phyloP scores from a whole-genome alignment of 2,329 filamentous ascomycete genomes.

The Nannizziopsis barbatae region DNA sequence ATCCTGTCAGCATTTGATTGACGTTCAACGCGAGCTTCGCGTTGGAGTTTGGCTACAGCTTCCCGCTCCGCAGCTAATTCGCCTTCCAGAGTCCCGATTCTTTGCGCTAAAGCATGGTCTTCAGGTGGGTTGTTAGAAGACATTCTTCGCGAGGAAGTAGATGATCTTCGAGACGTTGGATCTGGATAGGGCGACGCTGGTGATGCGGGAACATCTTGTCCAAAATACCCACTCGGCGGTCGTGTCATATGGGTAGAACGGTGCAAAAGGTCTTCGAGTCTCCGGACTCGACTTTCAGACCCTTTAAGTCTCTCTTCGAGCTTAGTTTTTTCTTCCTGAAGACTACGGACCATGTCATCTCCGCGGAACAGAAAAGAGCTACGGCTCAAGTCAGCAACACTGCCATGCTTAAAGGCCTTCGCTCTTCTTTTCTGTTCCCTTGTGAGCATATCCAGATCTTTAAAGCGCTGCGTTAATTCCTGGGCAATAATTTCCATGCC shows the following conservation, averaged over 20 bases:
- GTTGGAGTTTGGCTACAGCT: constrained; percentile 53
- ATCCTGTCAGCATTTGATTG: constrained; percentile 54
- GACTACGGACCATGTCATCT: constrained; percentile 63
- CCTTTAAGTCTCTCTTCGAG: constrained; percentile 64
- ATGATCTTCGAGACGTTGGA: constrained; percentile 45
- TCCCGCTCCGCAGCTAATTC: constrained; percentile 67
- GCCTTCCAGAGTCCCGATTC: constrained; percentile 59
- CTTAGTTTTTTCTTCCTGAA: constrained; percentile 74
- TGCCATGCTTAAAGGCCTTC: constrained; percentile 93
- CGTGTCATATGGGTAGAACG: constrained; percentile 55
- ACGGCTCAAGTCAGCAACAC: constrained; percentile 82
- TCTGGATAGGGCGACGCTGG: constrained; percentile 34
- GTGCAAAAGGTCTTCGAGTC: constrained; percentile 84
- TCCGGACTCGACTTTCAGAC: constrained; percentile 79
- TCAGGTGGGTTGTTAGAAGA: constrained; percentile 50
- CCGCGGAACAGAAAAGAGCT: constrained; percentile 75
- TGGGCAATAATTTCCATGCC: constrained; percentile 55
- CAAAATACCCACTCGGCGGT: constrained; percentile 42
- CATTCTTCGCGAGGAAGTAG: constrained; percentile 49
- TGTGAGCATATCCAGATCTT: constrained; percentile 69
- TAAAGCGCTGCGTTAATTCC: constrained; percentile 64
- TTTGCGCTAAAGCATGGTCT: constrained; percentile 51
- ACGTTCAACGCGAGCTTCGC: constrained; percentile 53
- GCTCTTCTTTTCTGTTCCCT: constrained; percentile 76
- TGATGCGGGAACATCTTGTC: constrained; percentile 31